A percentile compares a stretch with the other conserved stretches of the same genome.
Conservation (phyloP, 163 green algal species). For the Chlorella variabilis region DNA sequence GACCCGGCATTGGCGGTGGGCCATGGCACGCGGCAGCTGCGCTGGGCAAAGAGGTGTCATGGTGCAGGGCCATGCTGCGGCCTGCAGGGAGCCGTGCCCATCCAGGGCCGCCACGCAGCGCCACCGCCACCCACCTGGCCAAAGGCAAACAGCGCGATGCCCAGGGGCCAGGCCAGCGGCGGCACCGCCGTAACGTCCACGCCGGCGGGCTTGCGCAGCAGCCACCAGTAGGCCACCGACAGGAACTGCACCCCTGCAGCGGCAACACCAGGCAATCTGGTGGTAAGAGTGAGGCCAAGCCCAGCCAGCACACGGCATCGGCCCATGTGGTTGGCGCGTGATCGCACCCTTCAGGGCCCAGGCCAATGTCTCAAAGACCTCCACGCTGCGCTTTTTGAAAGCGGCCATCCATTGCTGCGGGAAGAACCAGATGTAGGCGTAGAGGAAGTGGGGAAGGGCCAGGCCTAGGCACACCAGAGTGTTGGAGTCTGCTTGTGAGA, state of each 20-base stretch:
- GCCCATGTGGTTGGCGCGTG: too few species aligned
- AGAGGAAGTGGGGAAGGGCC: constrained; percentile 76
- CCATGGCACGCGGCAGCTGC: too few species aligned
- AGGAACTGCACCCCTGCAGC: constrained; percentile 77
- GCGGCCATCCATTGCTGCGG: constrained; percentile 54
- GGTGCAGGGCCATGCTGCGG: too few species aligned
- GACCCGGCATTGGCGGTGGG: too few species aligned
- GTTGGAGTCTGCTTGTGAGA: constrained; percentile 19
- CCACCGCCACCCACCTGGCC: constrained; percentile 67
- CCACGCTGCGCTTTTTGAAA: constrained; percentile 62
- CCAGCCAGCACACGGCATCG: too few species aligned
- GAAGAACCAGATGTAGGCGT: constrained; percentile 80
- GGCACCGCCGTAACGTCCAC: constrained; percentile 45
- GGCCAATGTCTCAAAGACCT: constrained; percentile 48
- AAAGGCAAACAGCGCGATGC: constrained; percentile 48
- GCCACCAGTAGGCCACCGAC: constrained; percentile 65
- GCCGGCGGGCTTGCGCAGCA: constrained; percentile 45
- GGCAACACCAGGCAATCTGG: too few species aligned
- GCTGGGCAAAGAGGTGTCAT: too few species aligned
- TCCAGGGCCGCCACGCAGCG: too few species aligned
- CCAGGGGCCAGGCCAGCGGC: constrained; percentile 42
- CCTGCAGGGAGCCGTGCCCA: too few species aligned
- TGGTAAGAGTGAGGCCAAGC: too few species aligned
- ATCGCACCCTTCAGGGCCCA: constrained; percentile 52
- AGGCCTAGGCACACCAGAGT: constrained; percentile 50